Base-by-base conservation (phyloP, 2,329 filamentous ascomycete species). In the Fusarium virguliforme region DNA sequence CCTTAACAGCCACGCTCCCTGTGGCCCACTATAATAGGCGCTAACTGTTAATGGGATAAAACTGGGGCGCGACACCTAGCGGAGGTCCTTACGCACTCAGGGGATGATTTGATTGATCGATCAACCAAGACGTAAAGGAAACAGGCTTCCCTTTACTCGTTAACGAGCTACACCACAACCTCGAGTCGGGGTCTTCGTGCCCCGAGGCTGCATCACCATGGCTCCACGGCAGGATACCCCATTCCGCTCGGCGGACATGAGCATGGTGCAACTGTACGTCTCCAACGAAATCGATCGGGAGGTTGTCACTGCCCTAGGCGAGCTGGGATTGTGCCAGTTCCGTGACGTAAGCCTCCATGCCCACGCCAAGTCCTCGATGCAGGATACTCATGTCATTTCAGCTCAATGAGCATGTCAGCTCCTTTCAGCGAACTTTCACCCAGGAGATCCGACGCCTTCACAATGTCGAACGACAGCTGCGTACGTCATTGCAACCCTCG, bases 201-300 rank as follows among this genome's bases (percentile, higher is more conserved):
- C n/a, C n/a, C n/a, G n/a, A n/a, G n/a, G 61, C 69, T 65, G 64
- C 78, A 74, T 77, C 78, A 71, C 70, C 77, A 92, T 92, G 90
- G 89, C 89, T 83, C 85, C 87, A 75, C 84, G 85, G 81, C 85
- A 94, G 85, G 94, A 98, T 85, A 97, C 95, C 83, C 93, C 98
- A 87, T 98, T 99, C 91, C 95, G 97, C 89, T 99, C 96, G 81
- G 94, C 94, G 93, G 94, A 98, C 84, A 99, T 99, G 96, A 98
- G 94, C 88, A 92, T 99, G 92, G 97, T 97, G 79, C 96, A 99
- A 90, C 92, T 99, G 79, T 99, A 98, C 85, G 97, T 99, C 79
- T 94, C 96, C 79, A 98, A 98, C 81, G 96, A 99, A 87, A 98
- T 99, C 76, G 95, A 96, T 77, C 91, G 96, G 80, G 97, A 99